phyloP scores from a whole-genome alignment of 2,329 filamentous ascomycete genomes.

The Tolypocladium tropicale region DNA sequence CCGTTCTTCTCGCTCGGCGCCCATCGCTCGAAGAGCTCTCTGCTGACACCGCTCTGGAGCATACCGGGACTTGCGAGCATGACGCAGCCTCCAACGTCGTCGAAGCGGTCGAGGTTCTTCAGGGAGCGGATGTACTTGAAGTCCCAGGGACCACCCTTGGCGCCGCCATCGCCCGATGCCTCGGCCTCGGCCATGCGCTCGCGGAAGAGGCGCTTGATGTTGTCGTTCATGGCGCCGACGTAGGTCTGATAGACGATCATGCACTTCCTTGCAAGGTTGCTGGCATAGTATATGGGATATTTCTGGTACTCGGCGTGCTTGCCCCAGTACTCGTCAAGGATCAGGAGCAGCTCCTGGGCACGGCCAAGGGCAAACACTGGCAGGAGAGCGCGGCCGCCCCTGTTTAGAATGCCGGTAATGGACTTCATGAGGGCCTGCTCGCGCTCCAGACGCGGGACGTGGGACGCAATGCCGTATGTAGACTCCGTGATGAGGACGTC shows the following conservation, averaged over 20 bases:
- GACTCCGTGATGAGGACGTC: conserved; percentile 97
- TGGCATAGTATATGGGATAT: conserved; percentile 94
- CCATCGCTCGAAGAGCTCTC: conserved; percentile 90
- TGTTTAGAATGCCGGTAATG: conserved; percentile 81
- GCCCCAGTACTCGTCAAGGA: conserved; percentile 94
- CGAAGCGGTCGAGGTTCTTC: conserved; percentile 88
- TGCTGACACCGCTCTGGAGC: conserved; percentile 91
- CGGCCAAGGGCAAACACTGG: conserved; percentile 91
- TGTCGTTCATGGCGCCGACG: conserved; percentile 97
- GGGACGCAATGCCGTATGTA: conserved; percentile 91
- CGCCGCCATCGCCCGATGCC: conserved; percentile 60
- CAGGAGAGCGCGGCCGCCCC: conserved; percentile 85
- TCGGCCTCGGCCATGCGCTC: conserved; percentile 89
- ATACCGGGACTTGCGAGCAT: conserved; percentile 98
- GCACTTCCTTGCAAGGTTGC: conserved; percentile 87
- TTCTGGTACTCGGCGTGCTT: conserved; percentile 82
- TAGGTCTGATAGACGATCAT: conserved; percentile 99
- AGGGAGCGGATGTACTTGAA: conserved; percentile 89
- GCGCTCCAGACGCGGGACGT: conserved; percentile 80
- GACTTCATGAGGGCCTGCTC: conserved; percentile 94
- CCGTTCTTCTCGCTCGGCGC: conserved; percentile 93
- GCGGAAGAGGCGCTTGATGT: conserved; percentile 90
- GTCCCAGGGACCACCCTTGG: conserved; percentile 87
- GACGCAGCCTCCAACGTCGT: conserved; percentile 89
- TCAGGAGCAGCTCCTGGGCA: conserved; percentile 87